Evolutionary conservation across 345 rosid species (phyloP), one percentile per base, ranked within the genome.

Genomic region (Toxicodendron radicans): DNA sequence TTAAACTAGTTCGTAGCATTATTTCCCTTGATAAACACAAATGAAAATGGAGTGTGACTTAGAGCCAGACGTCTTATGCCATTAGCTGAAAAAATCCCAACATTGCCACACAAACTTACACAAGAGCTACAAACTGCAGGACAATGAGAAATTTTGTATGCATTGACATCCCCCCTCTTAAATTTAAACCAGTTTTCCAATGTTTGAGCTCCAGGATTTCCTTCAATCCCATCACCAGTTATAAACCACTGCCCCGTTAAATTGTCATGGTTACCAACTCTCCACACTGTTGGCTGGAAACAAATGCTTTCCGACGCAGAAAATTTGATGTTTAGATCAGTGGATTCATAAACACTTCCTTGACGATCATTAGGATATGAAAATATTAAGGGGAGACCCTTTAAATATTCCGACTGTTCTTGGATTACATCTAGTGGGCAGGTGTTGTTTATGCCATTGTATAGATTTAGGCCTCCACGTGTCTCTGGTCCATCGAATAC

Each of bases 201-300:
- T 0, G 70, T 66, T 4, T 66, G 41, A 49, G 70, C 7, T 66
- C 70, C 70, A 3, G 70, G 70, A 13, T 66, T 66, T 7, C 70
- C 58, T 49, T 23, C 8, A 1, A 8, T 56, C 17, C 58, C 70
- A 24, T 30, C 18, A 48, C 41, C 30, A 17, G 41, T 49, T 66
- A 66, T 49, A 27, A 49, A 27, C 70, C 57, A 49, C 1, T 66
- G 3, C 0, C 43, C 38, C 3, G 38, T 66, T 3, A 38, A 14
- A 2, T 48, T 10, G 27, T 66, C 70, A 9, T 48, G 48, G 20
- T 51, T 7, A 12, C 32, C 59, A 51, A 67, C 58, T 1, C 16
- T 49, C 59, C 45, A 67, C n/a, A 67, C 46, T 48, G 52, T 48
- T 12, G 52, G 17, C 52, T 48, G 52, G 17, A 11, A 12, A 3